Evolutionary conservation across 129 eudicot genomes (phyloP).

Genomic region (Flaveria robusta): DNA sequence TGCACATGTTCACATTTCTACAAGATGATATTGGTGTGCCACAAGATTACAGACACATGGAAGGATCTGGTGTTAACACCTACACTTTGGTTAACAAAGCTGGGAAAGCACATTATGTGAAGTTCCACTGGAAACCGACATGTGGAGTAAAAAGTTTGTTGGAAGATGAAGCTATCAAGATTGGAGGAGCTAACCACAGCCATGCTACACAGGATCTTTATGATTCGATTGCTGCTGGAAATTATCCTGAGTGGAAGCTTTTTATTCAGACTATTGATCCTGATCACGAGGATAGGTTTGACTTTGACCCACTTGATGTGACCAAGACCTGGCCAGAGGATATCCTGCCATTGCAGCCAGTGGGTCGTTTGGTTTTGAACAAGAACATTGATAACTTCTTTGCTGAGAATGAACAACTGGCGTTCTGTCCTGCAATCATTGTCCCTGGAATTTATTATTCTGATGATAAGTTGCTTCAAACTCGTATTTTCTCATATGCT

Average conservation of each 20-base stretch:
- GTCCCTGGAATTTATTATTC: constrained; percentile 79
- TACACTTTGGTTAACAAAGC: constrained; percentile 67
- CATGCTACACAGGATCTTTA: constrained; percentile 78
- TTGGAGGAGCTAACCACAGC: constrained; percentile 77
- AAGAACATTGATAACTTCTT: constrained; percentile 87
- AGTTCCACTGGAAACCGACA: constrained; percentile 85
- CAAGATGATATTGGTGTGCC: constrained; percentile 77
- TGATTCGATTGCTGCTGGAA: constrained; percentile 75
- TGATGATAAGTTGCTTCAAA: constrained; percentile 77
- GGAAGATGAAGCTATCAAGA: constrained; percentile 63
- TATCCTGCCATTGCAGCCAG: constrained; percentile 74
- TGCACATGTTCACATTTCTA: constrained; percentile 78
- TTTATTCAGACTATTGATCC: constrained; percentile 74
- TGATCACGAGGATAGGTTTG: constrained; percentile 67
- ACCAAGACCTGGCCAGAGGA: constrained; percentile 93
- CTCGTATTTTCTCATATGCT: constrained; percentile 66
- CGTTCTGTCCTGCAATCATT: constrained; percentile 68
- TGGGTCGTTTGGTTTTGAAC: constrained; percentile 78
- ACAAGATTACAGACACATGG: constrained; percentile 84
- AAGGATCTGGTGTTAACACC: constrained; percentile 80
- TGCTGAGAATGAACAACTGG: constrained; percentile 84
- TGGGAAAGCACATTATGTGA: constrained; percentile 70
- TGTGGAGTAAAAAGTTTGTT: constrained; percentile 66
- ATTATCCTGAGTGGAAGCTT: constrained; percentile 78
- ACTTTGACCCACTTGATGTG: constrained; percentile 80